Base-by-base conservation (phyloP, 2,329 filamentous ascomycete genomes). In the Penicillium sp. region DNA sequence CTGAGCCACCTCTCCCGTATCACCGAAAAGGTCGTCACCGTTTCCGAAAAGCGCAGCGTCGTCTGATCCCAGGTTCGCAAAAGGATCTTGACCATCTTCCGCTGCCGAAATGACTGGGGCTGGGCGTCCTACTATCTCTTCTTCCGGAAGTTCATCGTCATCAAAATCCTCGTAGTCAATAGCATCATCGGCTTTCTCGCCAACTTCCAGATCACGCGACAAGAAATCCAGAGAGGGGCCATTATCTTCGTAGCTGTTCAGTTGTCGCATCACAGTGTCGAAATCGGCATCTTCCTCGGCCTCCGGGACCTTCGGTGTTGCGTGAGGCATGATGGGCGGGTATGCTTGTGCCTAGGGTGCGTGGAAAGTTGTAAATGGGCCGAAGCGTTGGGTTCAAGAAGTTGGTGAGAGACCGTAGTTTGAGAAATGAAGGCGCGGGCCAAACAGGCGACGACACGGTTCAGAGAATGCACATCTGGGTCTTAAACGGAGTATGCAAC, bases 81-180 rank as follows among this genome's bases (percentile, higher is more conserved):
- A 65, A 29, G 59, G 54, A 29, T 70, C 67, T 14, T 86, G 84
- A 81, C 86, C 13, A 72, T 76, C 83, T 79, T 75, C 65, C 78
- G 79, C 69, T 80, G 80, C 62, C 46, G 50, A 59, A n/a, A 43
- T 50, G 14, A 54, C 35, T 19, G 55, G 23, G 16, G 44, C 40
- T 36, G 63, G 46, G 9, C 62, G 60, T 13, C 36, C 29, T 4
- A 26, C 4, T 2, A 46, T 55, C 54, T 76, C 74, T 61, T 79
- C 78, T 36, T 94, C 90, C 10, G 91, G 88, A 7, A 96, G 81
- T 59, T 97, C 92, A 68, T 95, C 91, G 70, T 97, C 93, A 61
- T 88, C 88, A 58, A 97, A 92, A 67, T 96, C 90, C 69, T 90
- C 91, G 65, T 82, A 99, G 69, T 99, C 94, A 58, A 94, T 77